These are phyloP conservation scores for Rugonectria rugulosa DNA, from an alignment of 2,329 filamentous ascomycete genomes.

Conservation along the genomic window DNA sequence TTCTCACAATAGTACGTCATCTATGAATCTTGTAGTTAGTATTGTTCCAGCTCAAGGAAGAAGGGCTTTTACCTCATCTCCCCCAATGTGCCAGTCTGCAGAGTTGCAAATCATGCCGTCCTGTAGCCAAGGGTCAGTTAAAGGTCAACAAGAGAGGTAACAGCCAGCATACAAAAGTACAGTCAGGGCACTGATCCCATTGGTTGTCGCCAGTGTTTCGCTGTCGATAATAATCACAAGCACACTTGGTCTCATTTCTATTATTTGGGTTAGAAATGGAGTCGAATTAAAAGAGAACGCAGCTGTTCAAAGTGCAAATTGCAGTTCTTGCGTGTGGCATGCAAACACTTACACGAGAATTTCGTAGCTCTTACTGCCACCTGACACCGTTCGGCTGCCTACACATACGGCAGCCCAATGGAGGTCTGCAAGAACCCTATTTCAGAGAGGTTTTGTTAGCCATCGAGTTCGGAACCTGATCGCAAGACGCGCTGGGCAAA, in stretches of 20 bases:
- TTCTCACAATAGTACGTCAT: neutral
- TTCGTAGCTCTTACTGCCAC: neutral
- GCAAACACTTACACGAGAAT: neutral
- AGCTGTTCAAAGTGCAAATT: too few species aligned
- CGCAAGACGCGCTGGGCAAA: too few species aligned
- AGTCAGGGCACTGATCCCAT: conserved; percentile 30
- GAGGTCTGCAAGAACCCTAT: too few species aligned
- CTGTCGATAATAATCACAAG: conserved; percentile 16
- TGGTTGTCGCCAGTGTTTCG: conserved; percentile 22
- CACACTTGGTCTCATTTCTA: conserved; percentile 18
- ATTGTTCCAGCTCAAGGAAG: neutral
- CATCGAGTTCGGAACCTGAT: too few species aligned
- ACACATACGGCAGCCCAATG: too few species aligned
- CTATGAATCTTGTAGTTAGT: neutral
- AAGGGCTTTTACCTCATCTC: conserved; percentile 27
- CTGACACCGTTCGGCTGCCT: too few species aligned
- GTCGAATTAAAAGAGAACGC: too few species aligned
- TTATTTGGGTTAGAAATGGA: neutral
- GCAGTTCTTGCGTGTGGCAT: neutral
- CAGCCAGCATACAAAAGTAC: conserved; percentile 12
- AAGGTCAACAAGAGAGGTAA: fast-evolving
- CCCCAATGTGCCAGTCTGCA: conserved; percentile 27
- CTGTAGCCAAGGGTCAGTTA: neutral
- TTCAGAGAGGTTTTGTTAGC: too few species aligned
- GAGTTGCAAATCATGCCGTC: conserved; percentile 25